Conservation (phyloP, 208 protist genomes). For the Leishmania braziliensis region DNA sequence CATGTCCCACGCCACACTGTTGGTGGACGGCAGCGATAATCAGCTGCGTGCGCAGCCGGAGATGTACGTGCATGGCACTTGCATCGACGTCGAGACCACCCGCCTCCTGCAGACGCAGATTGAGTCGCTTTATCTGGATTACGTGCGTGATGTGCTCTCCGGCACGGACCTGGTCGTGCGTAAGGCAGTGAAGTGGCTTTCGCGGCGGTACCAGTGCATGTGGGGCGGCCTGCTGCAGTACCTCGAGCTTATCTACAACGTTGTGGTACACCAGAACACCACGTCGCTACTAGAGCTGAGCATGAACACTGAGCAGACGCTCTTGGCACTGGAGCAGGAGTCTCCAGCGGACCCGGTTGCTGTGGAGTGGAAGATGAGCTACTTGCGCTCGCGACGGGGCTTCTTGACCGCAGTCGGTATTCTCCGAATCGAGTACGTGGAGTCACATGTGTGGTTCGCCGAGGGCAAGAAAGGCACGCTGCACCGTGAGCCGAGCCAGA, state of each 20-base stretch:
- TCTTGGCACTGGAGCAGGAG: conserved; percentile 20
- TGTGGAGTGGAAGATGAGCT: conserved; percentile 67
- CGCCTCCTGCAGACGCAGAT: conserved; percentile 35
- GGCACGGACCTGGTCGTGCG: conserved; percentile 44
- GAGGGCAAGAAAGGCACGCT: not conserved
- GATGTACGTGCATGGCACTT: conserved; percentile 72
- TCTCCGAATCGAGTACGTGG: conserved; percentile 67
- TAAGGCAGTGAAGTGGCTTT: conserved; percentile 46
- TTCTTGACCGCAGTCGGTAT: conserved; percentile 61
- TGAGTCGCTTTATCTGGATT: conserved; percentile 46
- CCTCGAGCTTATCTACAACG: conserved; percentile 52
- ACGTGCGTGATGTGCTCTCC: conserved; percentile 47
- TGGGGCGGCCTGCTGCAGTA: conserved; percentile 64
- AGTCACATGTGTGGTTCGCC: conserved; percentile 27
- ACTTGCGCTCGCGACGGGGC: conserved; percentile 38
- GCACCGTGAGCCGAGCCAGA: not conserved
- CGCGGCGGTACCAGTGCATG: conserved; percentile 75
- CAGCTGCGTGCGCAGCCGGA: conserved; percentile 17
- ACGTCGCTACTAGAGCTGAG: not conserved
- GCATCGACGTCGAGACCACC: conserved; percentile 44
- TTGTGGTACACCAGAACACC: conserved; percentile 16
- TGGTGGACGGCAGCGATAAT: conserved; percentile 23
- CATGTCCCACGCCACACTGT: conserved; percentile 30
- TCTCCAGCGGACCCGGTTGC: conserved; percentile 16
- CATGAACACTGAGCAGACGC: not conserved